Evolutionary conservation across 164 flowering plant species (phyloP).

Genomic region (Aristolochia contorta): DNA sequence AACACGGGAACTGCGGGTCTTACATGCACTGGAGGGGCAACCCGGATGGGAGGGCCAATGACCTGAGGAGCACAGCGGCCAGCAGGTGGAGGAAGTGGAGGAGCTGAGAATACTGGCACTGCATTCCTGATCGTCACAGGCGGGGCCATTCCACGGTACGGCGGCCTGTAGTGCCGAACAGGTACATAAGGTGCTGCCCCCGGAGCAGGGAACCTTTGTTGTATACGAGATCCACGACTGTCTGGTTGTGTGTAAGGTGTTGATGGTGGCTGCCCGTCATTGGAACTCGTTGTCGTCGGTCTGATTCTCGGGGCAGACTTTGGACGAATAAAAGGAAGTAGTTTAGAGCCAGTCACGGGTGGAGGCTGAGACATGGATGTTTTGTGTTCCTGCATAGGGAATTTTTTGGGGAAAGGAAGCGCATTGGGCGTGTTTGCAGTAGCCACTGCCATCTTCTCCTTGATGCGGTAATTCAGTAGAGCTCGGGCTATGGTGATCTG

Average conservation of each 20-base stretch:
- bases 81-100: conserved; percentile 39
- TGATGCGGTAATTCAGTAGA: conserved; percentile 51
- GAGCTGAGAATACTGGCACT: conserved; percentile 77
- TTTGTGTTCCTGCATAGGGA: conserved; percentile 37
- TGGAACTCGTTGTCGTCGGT: conserved; percentile 10
- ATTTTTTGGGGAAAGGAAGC: conserved; percentile 46
- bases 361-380: conserved; percentile 55
- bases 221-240: conserved; percentile 25
- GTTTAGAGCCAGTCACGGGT: conserved; percentile 58
- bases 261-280: conserved; percentile 16
- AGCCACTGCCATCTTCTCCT: conserved; percentile 52
- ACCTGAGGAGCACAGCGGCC: conserved; percentile 19
- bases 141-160: conserved; percentile 64
- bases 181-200: conserved; percentile 75
- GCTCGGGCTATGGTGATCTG: conserved; percentile 91
- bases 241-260: conserved; percentile 22
- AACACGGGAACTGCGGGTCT: conserved; percentile 34
- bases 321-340: conserved; percentile 72
- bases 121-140: conserved; percentile 81
- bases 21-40: conserved; percentile 29
- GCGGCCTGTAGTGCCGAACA: conserved; percentile 34
- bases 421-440: conserved; percentile 23
- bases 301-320: conserved; percentile 38
- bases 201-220: conserved; percentile 48
- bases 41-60: conserved; percentile 23